These are phyloP conservation scores for Rhodotorula sphaerocarpa DNA, from an alignment of 768 basidiomycete genomes.

Conservation along the genomic window DNA sequence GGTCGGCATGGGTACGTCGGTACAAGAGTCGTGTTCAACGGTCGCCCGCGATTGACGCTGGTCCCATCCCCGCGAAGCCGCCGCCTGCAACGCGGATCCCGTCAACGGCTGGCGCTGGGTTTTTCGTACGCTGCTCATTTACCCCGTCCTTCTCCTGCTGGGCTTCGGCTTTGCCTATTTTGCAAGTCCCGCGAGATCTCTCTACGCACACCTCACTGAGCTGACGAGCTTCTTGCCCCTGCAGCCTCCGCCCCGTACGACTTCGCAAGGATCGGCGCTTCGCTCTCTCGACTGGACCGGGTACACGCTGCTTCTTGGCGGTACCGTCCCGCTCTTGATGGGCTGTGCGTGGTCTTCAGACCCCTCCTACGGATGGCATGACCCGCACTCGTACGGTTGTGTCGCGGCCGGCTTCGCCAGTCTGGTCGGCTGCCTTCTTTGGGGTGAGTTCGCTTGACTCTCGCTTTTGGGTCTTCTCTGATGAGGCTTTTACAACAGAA, in stretches of 20 bases:
- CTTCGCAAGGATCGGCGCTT: not conserved
- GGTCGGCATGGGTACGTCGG: not conserved
- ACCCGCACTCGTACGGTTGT: conserved; percentile 4
- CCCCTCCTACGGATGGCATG: not conserved
- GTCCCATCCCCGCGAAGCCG: too few species aligned
- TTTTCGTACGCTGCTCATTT: not conserved
- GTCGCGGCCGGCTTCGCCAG: conserved; percentile 3
- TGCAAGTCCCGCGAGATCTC: too few species aligned
- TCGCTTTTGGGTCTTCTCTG: too few species aligned
- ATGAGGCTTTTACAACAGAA: too few species aligned
- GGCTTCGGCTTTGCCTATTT: not conserved
- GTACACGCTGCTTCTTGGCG: conserved; percentile 8
- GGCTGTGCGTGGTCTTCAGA: conserved; percentile 7
- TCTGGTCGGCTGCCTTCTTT: not conserved
- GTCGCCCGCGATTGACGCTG: too few species aligned
- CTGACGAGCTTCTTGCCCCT: too few species aligned
- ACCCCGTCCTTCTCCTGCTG: not conserved
- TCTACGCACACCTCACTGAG: too few species aligned
- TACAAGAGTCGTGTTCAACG: too few species aligned
- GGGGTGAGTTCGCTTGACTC: too few species aligned
- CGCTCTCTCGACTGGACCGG: conserved; percentile 6
- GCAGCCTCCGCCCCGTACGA: conserved; percentile 4
- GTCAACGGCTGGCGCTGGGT: conserved; percentile 15
- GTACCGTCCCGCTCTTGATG: conserved; percentile 11
- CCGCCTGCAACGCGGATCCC: not conserved